Conservation (phyloP, 805 yeast genomes). For the Candida parachauliodes region DNA sequence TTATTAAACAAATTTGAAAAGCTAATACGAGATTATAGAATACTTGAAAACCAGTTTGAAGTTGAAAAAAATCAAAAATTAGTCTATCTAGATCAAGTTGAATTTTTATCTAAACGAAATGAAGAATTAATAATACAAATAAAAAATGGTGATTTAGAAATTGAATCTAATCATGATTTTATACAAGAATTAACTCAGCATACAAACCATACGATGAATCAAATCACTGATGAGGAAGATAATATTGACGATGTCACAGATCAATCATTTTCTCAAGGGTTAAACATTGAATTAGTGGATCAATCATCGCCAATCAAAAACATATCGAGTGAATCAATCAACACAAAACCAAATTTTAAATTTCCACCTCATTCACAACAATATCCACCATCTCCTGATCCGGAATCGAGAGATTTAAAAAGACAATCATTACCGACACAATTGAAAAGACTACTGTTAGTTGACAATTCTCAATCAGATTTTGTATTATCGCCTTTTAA, state of each 20-base stretch:
- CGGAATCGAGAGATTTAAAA: constrained; percentile 21
- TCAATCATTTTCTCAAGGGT: neutral
- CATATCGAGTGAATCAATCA: constrained; percentile 16
- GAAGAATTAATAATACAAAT: constrained; percentile 8
- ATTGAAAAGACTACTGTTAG: constrained; percentile 19
- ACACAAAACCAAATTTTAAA: constrained; percentile 20
- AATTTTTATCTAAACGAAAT: constrained; percentile 40
- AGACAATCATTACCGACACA: constrained; percentile 35
- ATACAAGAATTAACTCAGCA: constrained; percentile 7
- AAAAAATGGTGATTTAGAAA: neutral
- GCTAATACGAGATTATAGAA: constrained; percentile 32
- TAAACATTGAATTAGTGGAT: constrained; percentile 5
- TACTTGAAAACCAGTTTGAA: constrained; percentile 48
- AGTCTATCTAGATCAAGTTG: constrained; percentile 53
- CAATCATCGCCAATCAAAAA: constrained; percentile 19
- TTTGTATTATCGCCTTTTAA: constrained; percentile 43
- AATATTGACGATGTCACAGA: constrained; percentile 8
- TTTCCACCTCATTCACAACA: constrained; percentile 24
- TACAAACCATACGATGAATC: constrained; percentile 21
- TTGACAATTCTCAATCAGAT: constrained; percentile 20
- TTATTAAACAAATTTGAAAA: constrained; percentile 26
- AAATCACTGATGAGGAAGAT: constrained; percentile 17
- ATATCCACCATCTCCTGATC: constrained; percentile 35
- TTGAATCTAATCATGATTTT: constrained; percentile 4
- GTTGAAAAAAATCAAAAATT: constrained; percentile 51